phyloP scores from a whole-genome alignment of 176 grass and related monocot species.

The Eremochloa ophiuroides region DNA sequence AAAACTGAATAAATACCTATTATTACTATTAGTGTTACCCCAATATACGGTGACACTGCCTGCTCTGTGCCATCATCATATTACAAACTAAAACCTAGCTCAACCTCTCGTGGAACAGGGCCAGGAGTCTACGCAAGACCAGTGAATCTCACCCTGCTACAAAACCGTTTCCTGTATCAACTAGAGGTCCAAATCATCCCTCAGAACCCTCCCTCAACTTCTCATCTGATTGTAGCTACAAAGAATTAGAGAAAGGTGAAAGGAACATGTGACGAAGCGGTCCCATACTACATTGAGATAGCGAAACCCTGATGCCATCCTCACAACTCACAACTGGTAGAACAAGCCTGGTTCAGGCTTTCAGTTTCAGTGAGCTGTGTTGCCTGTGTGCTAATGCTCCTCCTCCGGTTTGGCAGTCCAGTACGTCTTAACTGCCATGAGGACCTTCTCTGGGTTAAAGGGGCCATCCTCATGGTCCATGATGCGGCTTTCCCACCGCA shows the following conservation, averaged over 20 bases:
- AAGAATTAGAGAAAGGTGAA: conserved; percentile 17
- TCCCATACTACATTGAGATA: conserved; percentile 14
- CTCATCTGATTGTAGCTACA: conserved; percentile 21
- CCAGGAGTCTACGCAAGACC: conserved; percentile 12
- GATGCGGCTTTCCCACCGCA: conserved; percentile 91
- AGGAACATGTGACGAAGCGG: conserved; percentile 11
- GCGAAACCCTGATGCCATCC: conserved; percentile 15
- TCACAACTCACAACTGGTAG: background rate
- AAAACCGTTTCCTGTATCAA: background rate
- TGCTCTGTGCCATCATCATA: background rate
- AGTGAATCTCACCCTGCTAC: background rate
- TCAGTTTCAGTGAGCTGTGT: conserved; percentile 6
- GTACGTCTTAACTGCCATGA: conserved; percentile 80
- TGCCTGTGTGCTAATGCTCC: conserved; percentile 27
- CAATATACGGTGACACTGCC: conserved; percentile 10
- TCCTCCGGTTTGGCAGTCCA: conserved; percentile 57
- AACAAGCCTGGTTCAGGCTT: background rate
- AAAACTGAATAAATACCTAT: conserved; percentile 29
- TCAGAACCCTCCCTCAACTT: background rate
- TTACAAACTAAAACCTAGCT: conserved; percentile 39
- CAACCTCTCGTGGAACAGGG: conserved; percentile 8
- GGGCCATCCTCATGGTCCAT: conserved; percentile 84
- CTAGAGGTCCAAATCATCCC: background rate
- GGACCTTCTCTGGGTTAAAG: conserved; percentile 83
- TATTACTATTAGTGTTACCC: background rate